Conservation (phyloP, 2,329 filamentous ascomycete genomes). For the Thelonectria blattea region DNA sequence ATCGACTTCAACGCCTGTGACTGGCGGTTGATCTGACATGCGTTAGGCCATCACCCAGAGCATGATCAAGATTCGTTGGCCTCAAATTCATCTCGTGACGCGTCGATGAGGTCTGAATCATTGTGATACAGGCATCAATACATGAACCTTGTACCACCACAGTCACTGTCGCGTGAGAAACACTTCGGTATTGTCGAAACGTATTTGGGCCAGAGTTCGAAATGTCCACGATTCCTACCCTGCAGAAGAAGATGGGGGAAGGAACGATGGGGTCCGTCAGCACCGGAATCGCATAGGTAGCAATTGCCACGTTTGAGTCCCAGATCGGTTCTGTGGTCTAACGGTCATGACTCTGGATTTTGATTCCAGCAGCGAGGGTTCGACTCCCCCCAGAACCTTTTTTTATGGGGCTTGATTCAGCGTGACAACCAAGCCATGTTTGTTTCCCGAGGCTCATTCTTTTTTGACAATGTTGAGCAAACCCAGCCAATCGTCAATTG, state of each 20-base stretch:
- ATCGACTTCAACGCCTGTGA: background rate
- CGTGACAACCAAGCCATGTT: no score
- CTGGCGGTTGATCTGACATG: background rate
- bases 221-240: background rate
- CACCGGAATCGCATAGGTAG: background rate
- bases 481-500: no score
- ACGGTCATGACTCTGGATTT: conserved; percentile 21
- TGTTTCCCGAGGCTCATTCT: no score
- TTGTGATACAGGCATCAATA: background rate
- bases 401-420: background rate
- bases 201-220: no score
- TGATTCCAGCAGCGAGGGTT: conserved; percentile 20
- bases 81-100: conserved; percentile 3
- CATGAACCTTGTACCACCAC: background rate
- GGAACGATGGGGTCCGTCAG: no score
- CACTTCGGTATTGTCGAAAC: no score
- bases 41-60: conserved; percentile 1
- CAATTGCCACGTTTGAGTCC: background rate
- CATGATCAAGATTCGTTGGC: background rate
- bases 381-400: conserved; percentile 16
- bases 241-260: background rate
- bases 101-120: background rate
- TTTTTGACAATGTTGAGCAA: no score
- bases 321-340: conserved; percentile 13
- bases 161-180: no score